Base-by-base conservation (phyloP, 1,139 yeast genomes). In the Debaryomycetaceae sp. region DNA sequence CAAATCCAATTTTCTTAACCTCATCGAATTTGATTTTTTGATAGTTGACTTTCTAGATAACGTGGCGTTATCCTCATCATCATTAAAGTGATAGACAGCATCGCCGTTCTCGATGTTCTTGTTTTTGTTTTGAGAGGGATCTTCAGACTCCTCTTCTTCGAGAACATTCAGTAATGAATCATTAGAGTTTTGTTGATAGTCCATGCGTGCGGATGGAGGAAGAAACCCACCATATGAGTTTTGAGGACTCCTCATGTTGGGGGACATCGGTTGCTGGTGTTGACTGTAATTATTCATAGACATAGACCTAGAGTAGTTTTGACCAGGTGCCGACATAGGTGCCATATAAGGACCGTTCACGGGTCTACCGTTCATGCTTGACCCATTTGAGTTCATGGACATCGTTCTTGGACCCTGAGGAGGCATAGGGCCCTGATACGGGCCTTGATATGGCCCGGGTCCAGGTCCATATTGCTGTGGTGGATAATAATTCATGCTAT, bases 151-250 rank as follows among this genome's bases (percentile, higher is more conserved):
- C 6, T 65, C 70, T 50, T 70, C 76, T 47, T 70, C 76, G 2
- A 58, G 58, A 0, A 71, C 73, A 44, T 70, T 65, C 63, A 60
- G 63, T 6, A 70, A 48, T 1, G 73, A 68, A 39, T 71, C 76
- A 36, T 55, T 64, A 1, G 74, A 67, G 17, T 51, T 49, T 41
- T 47, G 55, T 13, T 39, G 32, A 5, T 22, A 11, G 11, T 22
- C 26, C 26, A 22, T 22, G 11, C 26, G 26, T 8, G 26, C 7
- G 11, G 26, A 8, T 8, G 26, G 33, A 13, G 18, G 18, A 31
- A 6, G 33, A 16, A 13, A 18, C 3, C 18, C 18, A 31, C 17
- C 15, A 31, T 31, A 31, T 6, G n/a, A n/a, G n/a, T 17, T 17
- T 14, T 17, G 35, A 32, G 24, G 28, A 13, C 22, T 13, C 26